Conservation (phyloP, 2,329 filamentous ascomycete species). For the Trichoderma afroharzianum region DNA sequence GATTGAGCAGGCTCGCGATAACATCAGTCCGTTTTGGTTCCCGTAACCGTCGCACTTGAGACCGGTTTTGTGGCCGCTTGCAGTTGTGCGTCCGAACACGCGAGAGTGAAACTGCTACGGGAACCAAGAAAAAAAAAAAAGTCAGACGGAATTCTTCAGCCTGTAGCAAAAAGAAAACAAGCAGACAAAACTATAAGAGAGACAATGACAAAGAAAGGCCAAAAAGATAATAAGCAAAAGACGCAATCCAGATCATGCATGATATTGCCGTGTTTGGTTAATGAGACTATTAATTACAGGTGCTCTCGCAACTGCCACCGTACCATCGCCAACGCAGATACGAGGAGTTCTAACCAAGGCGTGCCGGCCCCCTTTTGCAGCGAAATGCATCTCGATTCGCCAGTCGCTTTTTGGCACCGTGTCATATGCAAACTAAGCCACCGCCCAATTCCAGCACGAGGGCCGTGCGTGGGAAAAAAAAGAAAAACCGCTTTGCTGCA, state of each 20-base stretch:
- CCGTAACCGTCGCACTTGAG: conserved; percentile 10
- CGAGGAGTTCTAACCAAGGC: not conserved
- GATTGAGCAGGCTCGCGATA: conserved; percentile 2
- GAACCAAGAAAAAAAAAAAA: not conserved
- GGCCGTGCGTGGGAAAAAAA: not conserved
- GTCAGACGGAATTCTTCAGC: not conserved
- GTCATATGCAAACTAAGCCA: conserved; percentile 9
- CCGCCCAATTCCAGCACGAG: not conserved
- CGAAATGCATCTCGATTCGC: conserved; percentile 11
- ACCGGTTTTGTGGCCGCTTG: conserved; percentile 3
- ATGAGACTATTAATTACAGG: not conserved
- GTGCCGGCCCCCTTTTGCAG: conserved; percentile 5
- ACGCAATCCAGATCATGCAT: not conserved
- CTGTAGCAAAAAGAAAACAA: not conserved
- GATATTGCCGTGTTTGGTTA: conserved; percentile 2
- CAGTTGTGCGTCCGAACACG: conserved; percentile 3
- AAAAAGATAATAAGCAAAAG: not conserved
- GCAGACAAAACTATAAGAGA: not conserved
- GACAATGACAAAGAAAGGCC: not conserved
- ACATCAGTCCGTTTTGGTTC: not conserved
- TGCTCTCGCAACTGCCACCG: not conserved
- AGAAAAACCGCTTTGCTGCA: not conserved
- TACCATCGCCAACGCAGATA: not conserved
- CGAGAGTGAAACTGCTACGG: not conserved
- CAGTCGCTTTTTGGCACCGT: not conserved